These are phyloP conservation scores for Eucalyptus pauciflora DNA, from an alignment of 345 rosid genomes.

Conservation along the genomic window DNA sequence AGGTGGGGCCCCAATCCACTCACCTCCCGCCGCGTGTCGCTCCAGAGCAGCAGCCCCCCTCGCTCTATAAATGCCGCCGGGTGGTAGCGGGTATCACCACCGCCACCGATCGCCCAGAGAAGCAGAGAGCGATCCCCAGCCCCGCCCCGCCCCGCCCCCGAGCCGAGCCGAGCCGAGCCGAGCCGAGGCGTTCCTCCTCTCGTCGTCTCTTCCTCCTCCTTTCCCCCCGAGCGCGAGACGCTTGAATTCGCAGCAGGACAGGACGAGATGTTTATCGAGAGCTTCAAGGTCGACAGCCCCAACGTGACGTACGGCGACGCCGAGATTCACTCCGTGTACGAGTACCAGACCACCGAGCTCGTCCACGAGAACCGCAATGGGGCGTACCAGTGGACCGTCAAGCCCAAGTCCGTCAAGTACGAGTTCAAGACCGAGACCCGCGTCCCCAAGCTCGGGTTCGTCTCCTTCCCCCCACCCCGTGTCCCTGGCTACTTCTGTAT, in stretches of 20 bases:
- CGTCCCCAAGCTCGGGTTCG: constrained; percentile 85
- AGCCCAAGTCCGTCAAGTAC: constrained; percentile 80
- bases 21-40: constrained; percentile 10
- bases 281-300: constrained; percentile 81
- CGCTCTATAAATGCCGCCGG: background rate
- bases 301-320: constrained; percentile 75
- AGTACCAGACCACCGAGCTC: constrained; percentile 89
- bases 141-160: no score
- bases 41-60: background rate
- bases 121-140: background rate
- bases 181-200: background rate
- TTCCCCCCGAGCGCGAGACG: background rate
- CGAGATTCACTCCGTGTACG: constrained; percentile 81
- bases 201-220: background rate
- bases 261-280: constrained; percentile 62
- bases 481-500: no score
- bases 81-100: background rate
- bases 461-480: background rate
- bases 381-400: constrained; percentile 73
- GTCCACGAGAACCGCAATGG: constrained; percentile 82
- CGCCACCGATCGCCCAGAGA: background rate
- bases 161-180: background rate
- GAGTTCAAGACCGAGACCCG: constrained; percentile 71
- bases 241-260: background rate
- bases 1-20: constrained; percentile 7